Evolutionary conservation across 768 basidiomycete species (phyloP).

Genomic region (Leucogyrophana mollusca): DNA sequence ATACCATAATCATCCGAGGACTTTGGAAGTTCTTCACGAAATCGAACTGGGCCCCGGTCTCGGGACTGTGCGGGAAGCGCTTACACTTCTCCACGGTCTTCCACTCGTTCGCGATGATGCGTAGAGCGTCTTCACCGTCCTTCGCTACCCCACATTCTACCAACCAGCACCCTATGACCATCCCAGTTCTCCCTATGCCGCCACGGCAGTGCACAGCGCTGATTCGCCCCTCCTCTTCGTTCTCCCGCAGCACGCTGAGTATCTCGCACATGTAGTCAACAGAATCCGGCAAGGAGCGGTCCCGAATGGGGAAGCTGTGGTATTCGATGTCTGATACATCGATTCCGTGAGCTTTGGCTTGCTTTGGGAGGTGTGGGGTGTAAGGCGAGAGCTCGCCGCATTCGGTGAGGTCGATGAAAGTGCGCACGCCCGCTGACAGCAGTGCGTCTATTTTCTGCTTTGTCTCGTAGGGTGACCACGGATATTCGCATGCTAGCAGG

Average conservation of each 20-base stretch:
- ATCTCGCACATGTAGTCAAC: conserved; percentile 57
- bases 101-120: conserved; percentile 69
- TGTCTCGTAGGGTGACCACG: conserved; percentile 59
- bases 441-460: conserved; percentile 74
- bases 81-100: conserved; percentile 75
- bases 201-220: conserved; percentile 80
- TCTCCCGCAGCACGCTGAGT: conserved; percentile 58
- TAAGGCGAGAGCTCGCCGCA: conserved; percentile 73
- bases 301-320: conserved; percentile 76
- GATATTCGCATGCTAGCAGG: conserved; percentile 80
- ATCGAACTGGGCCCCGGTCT: conserved; percentile 77
- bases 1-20: conserved; percentile 1
- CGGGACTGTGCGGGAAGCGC: conserved; percentile 73
- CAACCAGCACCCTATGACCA: conserved; percentile 74
- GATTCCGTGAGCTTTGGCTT: conserved; percentile 56
- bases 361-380: conserved; percentile 48
- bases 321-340: conserved; percentile 60
- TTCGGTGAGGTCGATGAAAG: conserved; percentile 86
- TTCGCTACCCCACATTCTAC: conserved; percentile 62
- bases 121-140: conserved; percentile 63
- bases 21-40: conserved; percentile 60
- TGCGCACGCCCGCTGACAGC: conserved; percentile 69
- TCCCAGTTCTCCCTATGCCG: conserved; percentile 68
- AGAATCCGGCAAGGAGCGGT: conserved; percentile 65
- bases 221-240: conserved; percentile 55